Conservation (phyloP, 2,329 filamentous ascomycete genomes). For the Coniella lustricola region DNA sequence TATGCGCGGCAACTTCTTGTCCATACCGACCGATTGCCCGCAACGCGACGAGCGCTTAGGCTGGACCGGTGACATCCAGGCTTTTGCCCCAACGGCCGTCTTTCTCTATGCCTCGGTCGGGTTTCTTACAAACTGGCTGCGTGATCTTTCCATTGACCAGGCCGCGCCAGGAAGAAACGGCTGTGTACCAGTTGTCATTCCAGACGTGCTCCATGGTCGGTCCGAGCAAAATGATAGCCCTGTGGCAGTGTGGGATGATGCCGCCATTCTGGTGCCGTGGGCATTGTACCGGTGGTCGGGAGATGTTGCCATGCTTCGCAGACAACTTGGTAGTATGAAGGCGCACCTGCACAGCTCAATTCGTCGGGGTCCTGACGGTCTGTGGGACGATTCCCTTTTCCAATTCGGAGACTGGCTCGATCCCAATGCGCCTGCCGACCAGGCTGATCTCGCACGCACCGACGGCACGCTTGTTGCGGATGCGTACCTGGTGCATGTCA, state of each 20-base stretch:
- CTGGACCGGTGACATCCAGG: constrained; percentile 46
- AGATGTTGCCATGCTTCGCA: constrained; percentile 22
- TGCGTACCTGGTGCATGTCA: constrained; percentile 31
- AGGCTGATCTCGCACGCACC: constrained; percentile 27
- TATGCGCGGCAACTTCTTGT: constrained; percentile 53
- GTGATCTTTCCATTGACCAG: constrained; percentile 33
- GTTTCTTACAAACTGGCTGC: constrained; percentile 43
- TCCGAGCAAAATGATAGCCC: constrained; percentile 17
- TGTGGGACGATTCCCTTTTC: constrained; percentile 27
- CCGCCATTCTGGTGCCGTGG: constrained; percentile 25
- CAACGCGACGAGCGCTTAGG: constrained; percentile 48
- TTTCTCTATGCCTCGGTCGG: constrained; percentile 47
- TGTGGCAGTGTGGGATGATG: constrained; percentile 28
- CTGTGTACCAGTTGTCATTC: constrained; percentile 26
- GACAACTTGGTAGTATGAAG: constrained; percentile 25
- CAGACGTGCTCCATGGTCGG: constrained; percentile 23
- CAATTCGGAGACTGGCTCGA: constrained; percentile 37
- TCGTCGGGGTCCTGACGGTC: constrained; percentile 21
- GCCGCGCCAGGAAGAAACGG: constrained; percentile 25
- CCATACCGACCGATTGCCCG: constrained; percentile 51
- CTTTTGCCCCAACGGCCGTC: constrained; percentile 43
- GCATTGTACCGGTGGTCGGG: constrained; percentile 24
- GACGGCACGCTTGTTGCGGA: constrained; percentile 30
- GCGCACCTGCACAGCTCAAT: constrained; percentile 24
- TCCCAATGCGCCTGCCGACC: constrained; percentile 28